Conservation (phyloP, 2,329 filamentous ascomycete genomes). For the Cladosporium cucumerinum region DNA sequence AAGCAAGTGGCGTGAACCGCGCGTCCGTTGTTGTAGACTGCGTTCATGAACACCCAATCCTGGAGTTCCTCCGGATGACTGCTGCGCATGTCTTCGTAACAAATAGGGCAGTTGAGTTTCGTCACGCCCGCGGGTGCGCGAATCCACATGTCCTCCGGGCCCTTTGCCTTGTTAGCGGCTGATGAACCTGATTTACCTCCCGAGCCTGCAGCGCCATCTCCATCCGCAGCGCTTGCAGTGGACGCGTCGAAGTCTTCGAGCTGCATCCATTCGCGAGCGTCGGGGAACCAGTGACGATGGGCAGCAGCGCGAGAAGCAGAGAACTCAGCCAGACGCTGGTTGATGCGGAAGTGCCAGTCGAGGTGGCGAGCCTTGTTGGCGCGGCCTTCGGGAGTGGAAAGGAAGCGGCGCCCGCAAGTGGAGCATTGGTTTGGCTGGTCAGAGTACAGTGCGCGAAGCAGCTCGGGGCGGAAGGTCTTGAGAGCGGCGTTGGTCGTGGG, state of each 20-base stretch:
- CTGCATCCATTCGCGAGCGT: constrained; percentile 88
- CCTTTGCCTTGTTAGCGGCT: constrained; percentile 47
- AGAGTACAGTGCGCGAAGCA: constrained; percentile 74
- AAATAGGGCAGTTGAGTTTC: constrained; percentile 84
- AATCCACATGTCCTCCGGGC: constrained; percentile 68
- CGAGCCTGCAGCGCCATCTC: constrained; percentile 38
- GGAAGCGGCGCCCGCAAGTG: constrained; percentile 86
- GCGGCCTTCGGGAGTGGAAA: constrained; percentile 70
- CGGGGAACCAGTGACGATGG: constrained; percentile 83
- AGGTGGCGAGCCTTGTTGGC: constrained; percentile 87
- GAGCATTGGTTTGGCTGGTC: constrained; percentile 81
- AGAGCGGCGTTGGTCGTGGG: constrained; percentile 31
- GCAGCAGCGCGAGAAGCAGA: constrained; percentile 71
- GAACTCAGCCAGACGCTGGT: constrained; percentile 76
- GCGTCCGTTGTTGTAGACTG: constrained; percentile 69
- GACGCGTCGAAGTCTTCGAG: constrained; percentile 74
- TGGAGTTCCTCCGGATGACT: constrained; percentile 90
- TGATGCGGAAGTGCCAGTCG: constrained; percentile 97
- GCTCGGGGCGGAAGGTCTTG: constrained; percentile 61
- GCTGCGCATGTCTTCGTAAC: constrained; percentile 90
- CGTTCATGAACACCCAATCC: constrained; percentile 96
- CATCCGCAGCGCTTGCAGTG: constrained; percentile 36
- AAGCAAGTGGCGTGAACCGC: constrained; percentile 91
- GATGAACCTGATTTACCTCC: constrained; percentile 37
- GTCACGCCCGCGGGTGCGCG: constrained; percentile 73